Evolutionary conservation across 495 filamentous ascomycete genomes (phyloP), one percentile per base, ranked within the genome.

Genomic region (Tuber melanosporum): DNA sequence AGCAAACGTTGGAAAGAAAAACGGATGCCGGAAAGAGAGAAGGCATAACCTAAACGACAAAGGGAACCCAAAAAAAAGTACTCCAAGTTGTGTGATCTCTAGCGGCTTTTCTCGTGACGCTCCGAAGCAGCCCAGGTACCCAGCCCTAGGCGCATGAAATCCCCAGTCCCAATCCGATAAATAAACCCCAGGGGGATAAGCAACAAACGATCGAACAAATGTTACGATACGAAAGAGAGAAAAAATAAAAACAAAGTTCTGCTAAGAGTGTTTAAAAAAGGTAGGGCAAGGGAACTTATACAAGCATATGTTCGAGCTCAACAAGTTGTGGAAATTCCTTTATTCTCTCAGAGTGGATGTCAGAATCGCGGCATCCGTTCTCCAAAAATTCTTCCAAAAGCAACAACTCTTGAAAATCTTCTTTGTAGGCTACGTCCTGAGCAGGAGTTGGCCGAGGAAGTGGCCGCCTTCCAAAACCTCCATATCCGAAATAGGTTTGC

Each of bases 401-500:
- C 83, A 95, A 87, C 32, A 93, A 84, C 84, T 97, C 94, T 74
- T 89, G 87, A 84, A 94, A 94, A 69, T 88, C 90, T 52, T 91
- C 90, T 79, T 90, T 90, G 85, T 91, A 91, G 79, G 88, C 87
- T 57, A 85, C 86, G 36, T 84, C 87, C 82, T 92, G 89, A 77
- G 89, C 87, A 45, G 85, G 84, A 44, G 86, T 89, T 41, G 92
- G 92, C 71, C 88, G 87, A 69, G 94, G 92, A 80, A 94, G 90
- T 46, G 94, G 94, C 80, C 89, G 91, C 26, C 94, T 88, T 36
- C 90, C 91, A 77, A 88, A 88, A 45, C 92, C 92, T 32, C 94
- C 94, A 83, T 97, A 97, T 71, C 91, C 92, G 79, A 89, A 89
- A 82, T 90, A 91, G 44, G 87, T 86, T 83, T 94, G 87, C 81